Percentiles rank a stretch among this genome's conserved stretches.
Conservation (phyloP, 768 basidiomycete species). For the Tylopilus plumbeoviolaceoides region DNA sequence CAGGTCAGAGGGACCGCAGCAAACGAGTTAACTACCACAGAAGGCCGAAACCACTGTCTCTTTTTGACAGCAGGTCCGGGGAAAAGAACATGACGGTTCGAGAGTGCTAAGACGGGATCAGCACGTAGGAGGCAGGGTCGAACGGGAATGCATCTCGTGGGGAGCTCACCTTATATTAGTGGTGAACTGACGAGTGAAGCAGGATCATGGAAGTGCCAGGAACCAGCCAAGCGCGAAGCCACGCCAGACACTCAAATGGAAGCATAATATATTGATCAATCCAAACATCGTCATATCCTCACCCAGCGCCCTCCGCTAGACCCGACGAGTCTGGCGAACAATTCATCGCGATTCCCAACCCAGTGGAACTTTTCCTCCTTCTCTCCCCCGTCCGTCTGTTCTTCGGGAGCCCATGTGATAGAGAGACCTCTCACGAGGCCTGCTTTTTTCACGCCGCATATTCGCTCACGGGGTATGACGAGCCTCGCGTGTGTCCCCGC, state of each 20-base stretch:
- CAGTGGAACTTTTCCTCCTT: constrained; percentile 55
- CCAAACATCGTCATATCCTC: constrained; percentile 32
- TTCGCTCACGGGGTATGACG: constrained; percentile 39
- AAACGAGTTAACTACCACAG: constrained; percentile 52
- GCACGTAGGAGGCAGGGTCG: not conserved
- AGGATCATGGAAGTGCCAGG: constrained; percentile 6
- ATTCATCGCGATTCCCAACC: constrained; percentile 59
- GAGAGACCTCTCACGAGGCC: constrained; percentile 51
- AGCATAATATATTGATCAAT: constrained; percentile 10
- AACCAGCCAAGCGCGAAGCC: constrained; percentile 23
- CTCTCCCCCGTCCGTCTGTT: constrained; percentile 28
- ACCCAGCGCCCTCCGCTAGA: constrained; percentile 44
- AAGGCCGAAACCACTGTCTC: constrained; percentile 88
- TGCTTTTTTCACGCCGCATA: constrained; percentile 57
- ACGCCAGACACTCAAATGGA: constrained; percentile 8
- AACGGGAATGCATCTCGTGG: not conserved
- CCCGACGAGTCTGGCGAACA: constrained; percentile 62
- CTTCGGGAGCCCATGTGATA: constrained; percentile 39
- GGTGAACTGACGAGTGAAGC: not conserved
- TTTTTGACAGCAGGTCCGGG: constrained; percentile 69
- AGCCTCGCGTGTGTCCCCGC: constrained; percentile 43
- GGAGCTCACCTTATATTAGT: constrained; percentile 2
- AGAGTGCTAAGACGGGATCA: not conserved
- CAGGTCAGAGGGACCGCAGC: not conserved
- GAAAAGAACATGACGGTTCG: constrained; percentile 73